phyloP scores from a whole-genome alignment of 306 rosid genomes.

The Corylus avellana region DNA sequence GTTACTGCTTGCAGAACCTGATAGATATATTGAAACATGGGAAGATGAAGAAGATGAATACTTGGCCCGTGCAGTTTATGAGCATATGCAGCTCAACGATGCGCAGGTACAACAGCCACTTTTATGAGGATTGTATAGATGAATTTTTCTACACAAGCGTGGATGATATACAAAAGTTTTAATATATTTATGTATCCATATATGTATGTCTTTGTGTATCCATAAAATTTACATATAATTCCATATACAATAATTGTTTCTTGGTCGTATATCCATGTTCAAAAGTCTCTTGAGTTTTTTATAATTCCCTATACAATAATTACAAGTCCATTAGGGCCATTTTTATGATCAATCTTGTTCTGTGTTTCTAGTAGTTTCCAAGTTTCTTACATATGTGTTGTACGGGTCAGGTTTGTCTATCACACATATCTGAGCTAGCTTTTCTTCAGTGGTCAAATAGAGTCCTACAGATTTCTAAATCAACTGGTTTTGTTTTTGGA shows the following conservation, averaged over 20 bases:
- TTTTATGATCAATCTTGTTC: not conserved
- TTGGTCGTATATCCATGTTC: not conserved
- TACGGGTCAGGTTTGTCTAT: not conserved
- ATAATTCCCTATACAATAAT: no score
- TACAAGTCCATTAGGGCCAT: not conserved
- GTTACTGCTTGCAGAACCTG: conserved; percentile 48
- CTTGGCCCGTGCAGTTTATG: conserved; percentile 68
- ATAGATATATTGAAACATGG: conserved; percentile 50
- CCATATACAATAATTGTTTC: not conserved
- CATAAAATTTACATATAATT: not conserved
- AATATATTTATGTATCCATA: not conserved
- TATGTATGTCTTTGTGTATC: not conserved
- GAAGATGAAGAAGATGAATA: conserved; percentile 81
- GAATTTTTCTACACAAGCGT: not conserved
- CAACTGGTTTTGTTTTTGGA: not conserved
- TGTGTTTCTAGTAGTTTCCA: not conserved
- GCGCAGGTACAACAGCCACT: conserved; percentile 53
- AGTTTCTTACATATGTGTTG: not conserved
- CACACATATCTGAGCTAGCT: not conserved
- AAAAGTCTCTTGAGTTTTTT: not conserved
- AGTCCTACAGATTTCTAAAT: not conserved
- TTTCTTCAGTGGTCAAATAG: not conserved
- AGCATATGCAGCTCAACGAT: conserved; percentile 69
- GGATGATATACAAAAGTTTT: not conserved
- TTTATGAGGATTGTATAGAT: not conserved